Conservation (phyloP, 2,329 filamentous ascomycete genomes). For the Didymella sp. region DNA sequence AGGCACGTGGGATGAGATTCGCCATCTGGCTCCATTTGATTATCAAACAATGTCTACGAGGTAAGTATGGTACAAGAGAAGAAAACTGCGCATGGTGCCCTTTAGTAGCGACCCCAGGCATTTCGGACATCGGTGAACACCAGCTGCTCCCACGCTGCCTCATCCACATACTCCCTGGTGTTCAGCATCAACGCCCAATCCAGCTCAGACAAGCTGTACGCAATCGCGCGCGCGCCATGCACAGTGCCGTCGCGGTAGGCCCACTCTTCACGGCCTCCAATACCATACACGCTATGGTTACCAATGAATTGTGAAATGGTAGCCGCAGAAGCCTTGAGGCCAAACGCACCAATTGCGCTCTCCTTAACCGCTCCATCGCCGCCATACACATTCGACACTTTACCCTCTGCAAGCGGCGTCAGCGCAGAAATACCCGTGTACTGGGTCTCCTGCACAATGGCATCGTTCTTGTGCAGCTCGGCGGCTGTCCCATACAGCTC, state of each 20-base stretch:
- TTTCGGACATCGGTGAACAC: not conserved
- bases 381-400: slow-evolving; percentile 18
- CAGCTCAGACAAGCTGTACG: slow-evolving; percentile 5
- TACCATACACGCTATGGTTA: slow-evolving; percentile 4
- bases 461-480: slow-evolving; percentile 14
- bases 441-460: slow-evolving; percentile 23
- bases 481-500: slow-evolving; percentile 20
- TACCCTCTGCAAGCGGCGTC: slow-evolving; percentile 1
- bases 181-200: slow-evolving; percentile 19
- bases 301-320: slow-evolving; percentile 26
- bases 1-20: not conserved
- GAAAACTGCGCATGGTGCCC: not conserved
- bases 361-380: slow-evolving; percentile 31
- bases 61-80: not conserved
- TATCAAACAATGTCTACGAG: not conserved
- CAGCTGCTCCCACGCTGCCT: slow-evolving; percentile 5
- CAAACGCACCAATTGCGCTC: slow-evolving; percentile 23
- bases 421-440: slow-evolving; percentile 10
- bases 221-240: slow-evolving; percentile 13
- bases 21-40: not conserved
- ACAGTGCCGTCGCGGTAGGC: slow-evolving; percentile 12
- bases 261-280: slow-evolving; percentile 7
- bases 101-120: slow-evolving; percentile 7
- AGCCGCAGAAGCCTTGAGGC: slow-evolving; percentile 25
- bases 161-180: slow-evolving; percentile 13